phyloP scores from a whole-genome alignment of 2,329 filamentous ascomycete species.

The Colletotrichum tropicicola region DNA sequence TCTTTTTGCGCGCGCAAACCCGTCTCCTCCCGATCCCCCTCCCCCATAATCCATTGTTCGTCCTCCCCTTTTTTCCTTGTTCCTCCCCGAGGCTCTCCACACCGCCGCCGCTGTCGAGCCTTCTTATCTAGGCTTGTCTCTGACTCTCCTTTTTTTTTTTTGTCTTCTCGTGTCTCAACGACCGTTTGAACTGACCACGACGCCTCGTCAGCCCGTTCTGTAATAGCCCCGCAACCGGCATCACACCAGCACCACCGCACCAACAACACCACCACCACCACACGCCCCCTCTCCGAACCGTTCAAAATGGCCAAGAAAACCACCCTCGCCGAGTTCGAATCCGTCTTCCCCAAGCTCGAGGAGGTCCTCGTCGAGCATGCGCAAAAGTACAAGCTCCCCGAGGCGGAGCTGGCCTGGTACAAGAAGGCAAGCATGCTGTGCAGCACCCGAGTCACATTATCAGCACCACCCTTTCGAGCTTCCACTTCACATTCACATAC shows the following conservation, averaged over 20 bases:
- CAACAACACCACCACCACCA: slow-evolving; percentile 1
- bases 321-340: slow-evolving; percentile 87
- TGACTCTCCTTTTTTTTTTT: neutral
- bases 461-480: neutral
- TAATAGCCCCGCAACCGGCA: neutral
- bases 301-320: slow-evolving; percentile 72
- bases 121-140: neutral
- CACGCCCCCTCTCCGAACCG: slow-evolving; percentile 17
- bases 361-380: slow-evolving; percentile 83
- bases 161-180: neutral
- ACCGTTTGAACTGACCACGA: neutral
- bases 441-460: no score
- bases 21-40: neutral
- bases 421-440: slow-evolving; percentile 69
- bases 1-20: no score
- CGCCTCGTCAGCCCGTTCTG: neutral
- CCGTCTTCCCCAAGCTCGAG: slow-evolving; percentile 86
- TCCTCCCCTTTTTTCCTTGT: neutral
- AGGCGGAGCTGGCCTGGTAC: slow-evolving; percentile 86
- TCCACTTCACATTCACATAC: neutral
- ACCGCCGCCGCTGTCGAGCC: neutral
- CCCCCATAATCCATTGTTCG: neutral
- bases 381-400: slow-evolving; percentile 82
- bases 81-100: neutral
- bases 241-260: neutral